phyloP scores from a whole-genome alignment of 164 flowering plant species.

The Buxus sempervirens region DNA sequence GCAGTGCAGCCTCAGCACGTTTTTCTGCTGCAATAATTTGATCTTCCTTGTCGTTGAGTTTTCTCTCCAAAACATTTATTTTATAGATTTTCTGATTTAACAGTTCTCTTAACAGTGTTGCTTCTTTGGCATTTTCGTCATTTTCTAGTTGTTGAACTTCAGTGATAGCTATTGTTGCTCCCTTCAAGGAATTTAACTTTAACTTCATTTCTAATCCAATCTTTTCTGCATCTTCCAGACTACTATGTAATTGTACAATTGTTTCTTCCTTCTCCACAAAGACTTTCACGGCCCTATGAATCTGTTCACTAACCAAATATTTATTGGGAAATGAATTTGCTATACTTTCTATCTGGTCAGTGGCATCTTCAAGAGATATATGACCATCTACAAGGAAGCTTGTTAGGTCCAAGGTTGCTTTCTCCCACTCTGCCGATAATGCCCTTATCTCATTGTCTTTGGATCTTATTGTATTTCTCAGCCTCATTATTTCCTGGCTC shows the following conservation, averaged over 20 bases:
- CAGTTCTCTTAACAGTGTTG: slow-evolving; percentile 20
- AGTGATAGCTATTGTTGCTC: slow-evolving; percentile 64
- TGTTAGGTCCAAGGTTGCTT: slow-evolving; percentile 62
- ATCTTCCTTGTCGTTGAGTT: slow-evolving; percentile 28
- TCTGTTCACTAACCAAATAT: slow-evolving; percentile 46
- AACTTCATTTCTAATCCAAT: slow-evolving; percentile 47
- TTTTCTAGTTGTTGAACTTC: slow-evolving; percentile 39
- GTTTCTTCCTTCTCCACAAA: slow-evolving; percentile 64
- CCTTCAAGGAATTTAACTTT: slow-evolving; percentile 59
- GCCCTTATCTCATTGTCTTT: slow-evolving; percentile 47
- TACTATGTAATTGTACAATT: slow-evolving; percentile 42
- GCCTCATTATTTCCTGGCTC: slow-evolving; percentile 46
- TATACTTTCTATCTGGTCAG: slow-evolving; percentile 55
- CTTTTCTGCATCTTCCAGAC: slow-evolving; percentile 62
- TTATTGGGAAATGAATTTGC: slow-evolving; percentile 52
- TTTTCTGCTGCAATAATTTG: slow-evolving; percentile 37
- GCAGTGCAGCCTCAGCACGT: slow-evolving; percentile 37
- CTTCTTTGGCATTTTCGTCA: slow-evolving; percentile 31
- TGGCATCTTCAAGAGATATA: slow-evolving; percentile 61
- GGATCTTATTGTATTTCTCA: slow-evolving; percentile 36
- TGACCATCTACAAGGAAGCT: slow-evolving; percentile 67
- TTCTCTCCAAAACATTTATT: slow-evolving; percentile 25
- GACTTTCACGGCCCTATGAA: slow-evolving; percentile 51
- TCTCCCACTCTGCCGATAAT: slow-evolving; percentile 60
- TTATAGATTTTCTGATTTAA: slow-evolving; percentile 28